Evolutionary conservation across 176 grass and related monocot genomes (phyloP).

Genomic region (Carex littledalei): DNA sequence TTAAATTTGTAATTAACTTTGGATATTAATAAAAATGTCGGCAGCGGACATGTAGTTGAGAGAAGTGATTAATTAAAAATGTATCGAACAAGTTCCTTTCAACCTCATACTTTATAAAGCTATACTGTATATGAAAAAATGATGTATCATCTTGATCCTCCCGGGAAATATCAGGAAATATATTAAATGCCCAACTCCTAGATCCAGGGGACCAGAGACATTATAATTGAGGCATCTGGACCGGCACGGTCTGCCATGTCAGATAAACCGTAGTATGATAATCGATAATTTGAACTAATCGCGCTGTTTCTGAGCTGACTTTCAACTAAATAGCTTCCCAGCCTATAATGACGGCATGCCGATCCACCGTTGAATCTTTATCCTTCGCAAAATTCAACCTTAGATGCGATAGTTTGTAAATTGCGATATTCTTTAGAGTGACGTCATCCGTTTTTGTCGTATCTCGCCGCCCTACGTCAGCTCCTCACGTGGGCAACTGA

Average conservation of each 20-base stretch:
- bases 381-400: not conserved
- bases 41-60: not conserved
- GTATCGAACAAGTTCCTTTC: not conserved
- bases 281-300: not conserved
- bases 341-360: not conserved
- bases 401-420: not conserved
- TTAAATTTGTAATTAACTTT: no score
- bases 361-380: not conserved
- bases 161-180: not conserved
- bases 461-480: constrained; percentile 58
- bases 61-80: not conserved
- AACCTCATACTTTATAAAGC: not conserved
- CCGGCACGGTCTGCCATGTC: not conserved
- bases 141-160: not conserved
- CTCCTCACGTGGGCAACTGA: not conserved
- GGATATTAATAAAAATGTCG: no score
- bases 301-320: not conserved
- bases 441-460: constrained; percentile 3
- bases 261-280: not conserved
- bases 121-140: not conserved
- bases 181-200: not conserved
- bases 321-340: not conserved
- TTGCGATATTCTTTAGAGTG: not conserved
- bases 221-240: not conserved
- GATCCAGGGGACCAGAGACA: not conserved